Evolutionary conservation across 352 stramenopile species (phyloP).

Genomic region (Phytophthora cactorum): DNA sequence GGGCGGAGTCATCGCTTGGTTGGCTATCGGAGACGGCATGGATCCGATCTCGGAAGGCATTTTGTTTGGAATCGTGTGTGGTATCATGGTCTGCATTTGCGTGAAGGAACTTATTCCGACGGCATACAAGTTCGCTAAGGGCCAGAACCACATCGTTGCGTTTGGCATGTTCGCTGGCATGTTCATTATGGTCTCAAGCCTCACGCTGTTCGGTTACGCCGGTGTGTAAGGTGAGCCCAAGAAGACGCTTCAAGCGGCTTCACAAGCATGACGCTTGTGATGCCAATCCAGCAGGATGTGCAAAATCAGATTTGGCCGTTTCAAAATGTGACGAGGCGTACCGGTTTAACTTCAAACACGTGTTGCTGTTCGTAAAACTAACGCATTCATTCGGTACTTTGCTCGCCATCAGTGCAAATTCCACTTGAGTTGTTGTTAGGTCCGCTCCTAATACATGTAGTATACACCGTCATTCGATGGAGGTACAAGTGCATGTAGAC

Average conservation of each 20-base stretch:
- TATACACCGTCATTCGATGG: no score
- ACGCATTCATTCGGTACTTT: not conserved
- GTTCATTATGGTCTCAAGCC: conserved; percentile 87
- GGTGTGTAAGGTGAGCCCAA: conserved; percentile 38
- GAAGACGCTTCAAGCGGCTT: no score
- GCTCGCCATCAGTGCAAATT: not conserved
- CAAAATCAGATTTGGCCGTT: not conserved
- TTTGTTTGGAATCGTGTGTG: conserved; percentile 92
- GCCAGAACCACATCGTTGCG: conserved; percentile 81
- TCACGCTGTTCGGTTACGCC: conserved; percentile 87
- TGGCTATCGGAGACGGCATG: conserved; percentile 70
- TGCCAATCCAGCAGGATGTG: not conserved
- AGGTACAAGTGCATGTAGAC: no score
- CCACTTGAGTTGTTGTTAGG: no score
- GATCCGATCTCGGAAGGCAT: conserved; percentile 66
- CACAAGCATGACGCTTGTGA: not conserved
- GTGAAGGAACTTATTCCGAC: conserved; percentile 92
- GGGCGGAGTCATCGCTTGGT: conserved; percentile 88
- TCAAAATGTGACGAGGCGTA: not conserved
- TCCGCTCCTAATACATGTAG: no score
- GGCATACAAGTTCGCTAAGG: conserved; percentile 86
- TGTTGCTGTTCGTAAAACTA: not conserved
- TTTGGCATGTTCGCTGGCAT: conserved; percentile 83
- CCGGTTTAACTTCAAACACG: not conserved
- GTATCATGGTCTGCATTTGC: conserved; percentile 96